Evolutionary conservation across 495 filamentous ascomycete genomes (phyloP).

Genomic region (Neurospora sublineolata): DNA sequence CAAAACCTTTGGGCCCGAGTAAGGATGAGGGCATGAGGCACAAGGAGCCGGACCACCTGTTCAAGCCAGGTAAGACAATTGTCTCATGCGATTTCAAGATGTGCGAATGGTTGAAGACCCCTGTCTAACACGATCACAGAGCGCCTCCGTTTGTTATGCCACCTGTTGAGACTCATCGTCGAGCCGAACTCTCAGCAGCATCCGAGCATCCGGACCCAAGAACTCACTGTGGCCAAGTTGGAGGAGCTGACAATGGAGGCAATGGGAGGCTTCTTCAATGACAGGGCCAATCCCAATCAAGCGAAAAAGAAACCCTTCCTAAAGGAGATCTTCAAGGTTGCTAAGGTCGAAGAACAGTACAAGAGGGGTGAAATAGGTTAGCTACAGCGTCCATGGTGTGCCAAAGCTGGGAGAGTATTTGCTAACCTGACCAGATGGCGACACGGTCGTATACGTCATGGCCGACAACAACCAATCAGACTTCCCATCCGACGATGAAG

Average conservation of each 20-base stretch:
- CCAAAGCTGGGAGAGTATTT: not conserved
- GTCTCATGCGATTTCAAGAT: not conserved
- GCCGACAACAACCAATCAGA: slow-evolving; percentile 20
- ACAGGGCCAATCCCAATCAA: slow-evolving; percentile 32
- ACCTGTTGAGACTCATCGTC: slow-evolving; percentile 51
- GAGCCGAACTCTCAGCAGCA: slow-evolving; percentile 32
- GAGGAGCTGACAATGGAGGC: slow-evolving; percentile 36
- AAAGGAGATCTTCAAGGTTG: slow-evolving; percentile 58
- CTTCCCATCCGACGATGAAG: slow-evolving; percentile 23
- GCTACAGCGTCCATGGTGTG: slow-evolving; percentile 6
- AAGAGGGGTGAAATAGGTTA: slow-evolving; percentile 50
- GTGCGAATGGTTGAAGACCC: not conserved
- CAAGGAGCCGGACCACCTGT: slow-evolving; percentile 76
- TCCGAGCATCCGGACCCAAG: slow-evolving; percentile 23
- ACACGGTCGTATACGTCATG: slow-evolving; percentile 30
- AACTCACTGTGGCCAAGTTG: slow-evolving; percentile 33
- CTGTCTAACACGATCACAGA: slow-evolving; percentile 29
- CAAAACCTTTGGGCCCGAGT: slow-evolving; percentile 38
- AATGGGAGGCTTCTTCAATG: slow-evolving; percentile 32
- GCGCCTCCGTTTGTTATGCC: slow-evolving; percentile 46
- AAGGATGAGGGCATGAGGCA: slow-evolving; percentile 40
- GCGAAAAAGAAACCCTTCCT: slow-evolving; percentile 33
- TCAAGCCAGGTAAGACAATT: slow-evolving; percentile 51
- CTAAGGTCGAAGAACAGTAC: slow-evolving; percentile 50
- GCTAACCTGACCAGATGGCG: slow-evolving; percentile 21